phyloP scores from a whole-genome alignment of 768 basidiomycete species.

The Saitozyma podzolica region DNA sequence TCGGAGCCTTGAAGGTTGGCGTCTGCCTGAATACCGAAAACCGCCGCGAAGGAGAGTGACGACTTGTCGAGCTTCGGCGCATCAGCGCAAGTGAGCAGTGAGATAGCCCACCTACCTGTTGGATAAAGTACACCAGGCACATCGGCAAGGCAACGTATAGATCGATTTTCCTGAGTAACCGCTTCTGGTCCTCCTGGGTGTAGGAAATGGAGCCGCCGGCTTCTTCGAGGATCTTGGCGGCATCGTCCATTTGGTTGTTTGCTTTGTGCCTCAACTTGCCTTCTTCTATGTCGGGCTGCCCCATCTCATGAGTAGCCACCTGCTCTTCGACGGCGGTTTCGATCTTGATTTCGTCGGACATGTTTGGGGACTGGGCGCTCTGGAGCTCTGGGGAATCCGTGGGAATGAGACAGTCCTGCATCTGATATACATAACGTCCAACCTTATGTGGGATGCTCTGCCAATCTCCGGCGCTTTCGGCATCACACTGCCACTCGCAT shows the following conservation, averaged over 20 bases:
- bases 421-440: too few relatives aligned
- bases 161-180: constrained; percentile 24
- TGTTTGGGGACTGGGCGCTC: too few relatives aligned
- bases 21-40: constrained; percentile 54
- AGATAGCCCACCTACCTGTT: constrained; percentile 18
- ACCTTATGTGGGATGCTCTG: too few relatives aligned
- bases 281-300: not conserved
- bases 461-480: too few relatives aligned
- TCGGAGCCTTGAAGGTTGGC: constrained; percentile 50
- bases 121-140: constrained; percentile 24
- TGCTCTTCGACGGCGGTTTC: too few relatives aligned
- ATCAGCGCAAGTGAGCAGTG: not conserved
- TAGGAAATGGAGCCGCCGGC: constrained; percentile 18
- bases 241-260: constrained; percentile 24
- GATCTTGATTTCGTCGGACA: too few relatives aligned
- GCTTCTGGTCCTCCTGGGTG: constrained; percentile 15
- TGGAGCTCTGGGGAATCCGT: too few relatives aligned
- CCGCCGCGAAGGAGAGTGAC: constrained; percentile 58
- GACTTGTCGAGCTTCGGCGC: constrained; percentile 49
- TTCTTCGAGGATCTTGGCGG: constrained; percentile 15
- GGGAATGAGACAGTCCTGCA: too few relatives aligned
- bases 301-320: not conserved
- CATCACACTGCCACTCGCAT: too few relatives aligned
- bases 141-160: constrained; percentile 18
- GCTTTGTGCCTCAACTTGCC: not conserved